These are phyloP conservation scores for Zopfochytrium polystomum DNA, from an alignment of 371 early-diverging fungal species.

Conservation along the genomic window DNA sequence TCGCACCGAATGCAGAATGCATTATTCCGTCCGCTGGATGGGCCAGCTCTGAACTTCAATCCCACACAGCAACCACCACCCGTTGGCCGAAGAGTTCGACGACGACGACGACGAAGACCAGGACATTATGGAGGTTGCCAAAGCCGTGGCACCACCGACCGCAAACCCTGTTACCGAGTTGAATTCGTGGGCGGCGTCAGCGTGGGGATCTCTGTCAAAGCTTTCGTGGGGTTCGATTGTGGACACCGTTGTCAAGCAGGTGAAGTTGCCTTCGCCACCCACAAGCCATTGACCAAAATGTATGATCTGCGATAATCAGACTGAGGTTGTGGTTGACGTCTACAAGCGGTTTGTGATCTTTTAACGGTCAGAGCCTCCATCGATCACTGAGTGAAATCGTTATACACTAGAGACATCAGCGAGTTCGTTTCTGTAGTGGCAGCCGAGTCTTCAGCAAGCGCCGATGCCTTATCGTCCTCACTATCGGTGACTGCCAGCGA, in stretches of 20 bases:
- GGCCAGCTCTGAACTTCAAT: too few relatives aligned
- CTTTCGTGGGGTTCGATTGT: constrained; percentile 41
- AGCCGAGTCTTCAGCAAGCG: constrained; percentile 16
- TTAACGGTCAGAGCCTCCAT: neutral
- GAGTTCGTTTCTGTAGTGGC: constrained; percentile 40
- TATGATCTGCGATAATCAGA: constrained; percentile 1
- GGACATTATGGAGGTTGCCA: too few relatives aligned
- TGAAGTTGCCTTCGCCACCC: neutral
- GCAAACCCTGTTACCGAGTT: too few relatives aligned
- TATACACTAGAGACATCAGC: constrained; percentile 30
- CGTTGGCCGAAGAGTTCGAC: neutral
- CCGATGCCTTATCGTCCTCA: constrained; percentile 8
- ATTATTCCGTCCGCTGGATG: too few relatives aligned
- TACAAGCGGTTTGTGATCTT: constrained; percentile 29
- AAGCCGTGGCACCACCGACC: too few relatives aligned
- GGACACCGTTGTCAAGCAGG: constrained; percentile 45
- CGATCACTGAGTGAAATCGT: neutral
- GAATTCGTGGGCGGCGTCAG: neutral
- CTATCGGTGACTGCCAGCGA: neutral
- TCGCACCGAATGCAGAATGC: too few relatives aligned
- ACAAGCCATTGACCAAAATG: neutral
- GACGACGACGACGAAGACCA: neutral
- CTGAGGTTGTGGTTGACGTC: constrained; percentile 36
- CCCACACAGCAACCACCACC: neutral
- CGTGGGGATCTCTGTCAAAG: constrained; percentile 4